Conservation (phyloP, 345 rosid species). For the Corchorus olitorius region DNA sequence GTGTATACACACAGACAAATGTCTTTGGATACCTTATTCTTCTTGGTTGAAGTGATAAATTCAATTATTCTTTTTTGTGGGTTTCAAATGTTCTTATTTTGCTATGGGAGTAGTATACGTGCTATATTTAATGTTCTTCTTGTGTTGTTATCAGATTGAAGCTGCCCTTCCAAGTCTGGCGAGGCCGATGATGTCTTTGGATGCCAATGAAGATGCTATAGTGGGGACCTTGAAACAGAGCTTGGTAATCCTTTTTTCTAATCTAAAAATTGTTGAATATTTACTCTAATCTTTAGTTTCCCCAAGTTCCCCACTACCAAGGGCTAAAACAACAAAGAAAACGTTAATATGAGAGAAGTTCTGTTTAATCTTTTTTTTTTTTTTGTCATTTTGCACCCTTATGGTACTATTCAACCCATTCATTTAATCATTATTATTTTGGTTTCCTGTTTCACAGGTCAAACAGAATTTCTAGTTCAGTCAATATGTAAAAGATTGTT, state of each 20-base stretch:
- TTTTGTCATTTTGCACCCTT: not conserved
- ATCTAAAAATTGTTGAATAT: not conserved
- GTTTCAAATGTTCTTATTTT: constrained; percentile 11
- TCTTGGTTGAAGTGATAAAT: not conserved
- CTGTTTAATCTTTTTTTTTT: not conserved
- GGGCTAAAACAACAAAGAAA: not conserved
- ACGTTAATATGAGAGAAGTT: not conserved
- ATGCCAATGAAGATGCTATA: constrained; percentile 95
- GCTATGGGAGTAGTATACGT: constrained; percentile 6
- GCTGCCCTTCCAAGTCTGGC: constrained; percentile 87
- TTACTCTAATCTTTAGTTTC: not conserved
- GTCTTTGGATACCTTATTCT: not conserved
- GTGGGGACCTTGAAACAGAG: constrained; percentile 91
- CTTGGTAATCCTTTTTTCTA: constrained; percentile 57
- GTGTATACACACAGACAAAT: no score
- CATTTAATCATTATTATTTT: not conserved
- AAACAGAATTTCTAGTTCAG: not conserved
- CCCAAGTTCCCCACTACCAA: not conserved
- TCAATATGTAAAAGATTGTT: not conserved
- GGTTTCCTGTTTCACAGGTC: constrained; percentile 6
- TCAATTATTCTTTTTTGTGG: not conserved
- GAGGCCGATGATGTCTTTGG: constrained; percentile 95
- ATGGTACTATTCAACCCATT: not conserved
- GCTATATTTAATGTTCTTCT: constrained; percentile 21
- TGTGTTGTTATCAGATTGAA: constrained; percentile 65